Conservation (phyloP, 371 early-diverging fungal species). For the Mucor sp. region DNA sequence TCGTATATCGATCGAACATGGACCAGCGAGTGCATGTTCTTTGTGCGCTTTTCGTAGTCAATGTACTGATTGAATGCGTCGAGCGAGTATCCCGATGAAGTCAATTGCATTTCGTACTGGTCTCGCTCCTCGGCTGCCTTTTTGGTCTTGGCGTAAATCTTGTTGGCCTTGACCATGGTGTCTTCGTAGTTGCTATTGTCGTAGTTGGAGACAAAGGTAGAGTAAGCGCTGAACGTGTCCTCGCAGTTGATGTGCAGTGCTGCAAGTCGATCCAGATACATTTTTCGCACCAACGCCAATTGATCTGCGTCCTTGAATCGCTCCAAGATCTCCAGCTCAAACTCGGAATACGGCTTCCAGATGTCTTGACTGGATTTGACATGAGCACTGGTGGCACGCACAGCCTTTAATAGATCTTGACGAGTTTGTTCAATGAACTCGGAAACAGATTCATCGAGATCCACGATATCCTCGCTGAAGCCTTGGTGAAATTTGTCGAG, state of each 20-base stretch:
- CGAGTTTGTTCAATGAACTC: constrained; percentile 38
- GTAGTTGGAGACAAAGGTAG: constrained; percentile 60
- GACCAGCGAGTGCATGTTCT: constrained; percentile 28
- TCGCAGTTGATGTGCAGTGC: constrained; percentile 56
- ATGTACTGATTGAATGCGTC: constrained; percentile 56
- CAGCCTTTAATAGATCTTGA: constrained; percentile 39
- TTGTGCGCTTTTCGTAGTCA: constrained; percentile 39
- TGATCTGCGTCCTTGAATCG: constrained; percentile 18
- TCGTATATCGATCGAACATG: constrained; percentile 62
- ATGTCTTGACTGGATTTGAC: constrained; percentile 58
- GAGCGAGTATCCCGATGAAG: constrained; percentile 31
- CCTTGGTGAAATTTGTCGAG: constrained; percentile 28
- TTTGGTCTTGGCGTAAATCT: constrained; percentile 50
- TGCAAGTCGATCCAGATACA: constrained; percentile 44
- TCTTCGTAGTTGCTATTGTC: constrained; percentile 61
- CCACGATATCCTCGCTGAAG: constrained; percentile 32
- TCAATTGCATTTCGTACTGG: constrained; percentile 57
- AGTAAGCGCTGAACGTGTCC: constrained; percentile 68
- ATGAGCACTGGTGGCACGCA: constrained; percentile 49
- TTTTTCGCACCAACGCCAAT: constrained; percentile 1
- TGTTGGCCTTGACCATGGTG: constrained; percentile 58
- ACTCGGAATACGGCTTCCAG: constrained; percentile 58
- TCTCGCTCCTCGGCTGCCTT: constrained; percentile 51
- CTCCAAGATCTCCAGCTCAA: constrained; percentile 42
- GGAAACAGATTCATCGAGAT: constrained; percentile 13